A percentile compares a stretch with the other conserved stretches of the same genome.
Conservation (phyloP, 2,329 filamentous ascomycete genomes). For the Colletotrichum spaethianum region DNA sequence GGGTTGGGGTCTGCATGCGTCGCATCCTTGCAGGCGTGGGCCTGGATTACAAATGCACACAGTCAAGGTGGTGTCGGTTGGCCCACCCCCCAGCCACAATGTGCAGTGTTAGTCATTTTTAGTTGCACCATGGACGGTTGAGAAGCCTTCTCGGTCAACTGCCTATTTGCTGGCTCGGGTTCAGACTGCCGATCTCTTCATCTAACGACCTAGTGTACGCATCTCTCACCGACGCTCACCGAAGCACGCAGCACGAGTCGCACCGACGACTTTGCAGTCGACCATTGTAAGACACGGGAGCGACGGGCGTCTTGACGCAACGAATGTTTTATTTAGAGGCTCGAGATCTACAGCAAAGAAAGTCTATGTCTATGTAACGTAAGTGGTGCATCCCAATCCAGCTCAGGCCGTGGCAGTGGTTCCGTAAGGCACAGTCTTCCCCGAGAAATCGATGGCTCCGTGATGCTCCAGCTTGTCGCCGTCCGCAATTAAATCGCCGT, state of each 20-base stretch:
- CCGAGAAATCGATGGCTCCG: conserved; percentile 45
- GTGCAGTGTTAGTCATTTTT: neutral
- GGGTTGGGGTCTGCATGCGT: neutral
- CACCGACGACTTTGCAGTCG: neutral
- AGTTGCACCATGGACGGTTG: too few relatives aligned
- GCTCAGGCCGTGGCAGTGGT: neutral
- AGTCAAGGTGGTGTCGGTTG: neutral
- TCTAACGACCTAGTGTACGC: neutral
- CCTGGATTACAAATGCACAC: conserved; percentile 15
- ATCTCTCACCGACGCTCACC: neutral
- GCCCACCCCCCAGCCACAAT: conserved; percentile 5
- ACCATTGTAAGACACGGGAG: neutral
- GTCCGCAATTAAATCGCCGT: conserved; percentile 45
- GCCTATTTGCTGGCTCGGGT: neutral
- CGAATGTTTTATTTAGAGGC: neutral
- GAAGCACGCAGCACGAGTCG: neutral
- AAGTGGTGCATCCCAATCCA: neutral
- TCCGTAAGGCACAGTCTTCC: conserved; percentile 19
- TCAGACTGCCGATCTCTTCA: neutral
- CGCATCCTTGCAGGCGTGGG: neutral
- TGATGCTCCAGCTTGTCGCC: conserved; percentile 47
- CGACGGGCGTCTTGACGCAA: neutral
- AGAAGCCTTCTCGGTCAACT: neutral
- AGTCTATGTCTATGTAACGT: neutral
- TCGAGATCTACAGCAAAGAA: neutral